phyloP scores from a whole-genome alignment of 1,284 basidiomycete genomes.

The Somion occarium region DNA sequence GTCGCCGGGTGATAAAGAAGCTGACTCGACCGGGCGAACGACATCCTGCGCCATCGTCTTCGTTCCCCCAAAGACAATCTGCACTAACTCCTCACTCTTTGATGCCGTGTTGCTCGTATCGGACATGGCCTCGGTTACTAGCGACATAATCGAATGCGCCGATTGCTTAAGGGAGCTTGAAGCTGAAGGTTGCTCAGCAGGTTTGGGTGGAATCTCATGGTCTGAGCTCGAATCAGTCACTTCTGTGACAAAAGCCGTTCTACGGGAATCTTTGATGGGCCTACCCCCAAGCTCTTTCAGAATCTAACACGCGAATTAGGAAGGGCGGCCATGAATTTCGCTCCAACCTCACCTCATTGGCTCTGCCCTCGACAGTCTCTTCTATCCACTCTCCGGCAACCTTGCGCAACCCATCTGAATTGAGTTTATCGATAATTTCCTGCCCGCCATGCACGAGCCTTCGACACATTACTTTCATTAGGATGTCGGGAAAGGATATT shows the following conservation, averaged over 20 bases:
- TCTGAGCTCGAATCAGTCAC: neutral
- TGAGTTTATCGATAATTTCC: neutral
- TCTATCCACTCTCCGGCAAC: neutral
- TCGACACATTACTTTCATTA: neutral
- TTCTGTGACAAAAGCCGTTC: neutral
- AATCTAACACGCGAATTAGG: no score
- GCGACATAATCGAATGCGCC: neutral
- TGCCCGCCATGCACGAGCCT: neutral
- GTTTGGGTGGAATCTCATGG: neutral
- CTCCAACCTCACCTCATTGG: no score
- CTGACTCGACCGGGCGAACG: no score
- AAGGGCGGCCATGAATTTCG: no score
- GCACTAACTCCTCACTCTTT: no score
- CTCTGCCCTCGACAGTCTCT: neutral
- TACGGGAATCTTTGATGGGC: no score
- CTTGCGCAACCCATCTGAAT: neutral
- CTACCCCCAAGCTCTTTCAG: neutral
- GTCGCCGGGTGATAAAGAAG: no score
- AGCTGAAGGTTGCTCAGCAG: neutral
- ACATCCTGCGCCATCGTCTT: neutral
- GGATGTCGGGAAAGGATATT: no score
- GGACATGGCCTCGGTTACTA: neutral
- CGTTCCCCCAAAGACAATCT: neutral
- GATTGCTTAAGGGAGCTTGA: neutral
- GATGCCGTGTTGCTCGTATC: no score